Conservation (phyloP, 2,329 filamentous ascomycete species). For the Aspergillus fischeri region DNA sequence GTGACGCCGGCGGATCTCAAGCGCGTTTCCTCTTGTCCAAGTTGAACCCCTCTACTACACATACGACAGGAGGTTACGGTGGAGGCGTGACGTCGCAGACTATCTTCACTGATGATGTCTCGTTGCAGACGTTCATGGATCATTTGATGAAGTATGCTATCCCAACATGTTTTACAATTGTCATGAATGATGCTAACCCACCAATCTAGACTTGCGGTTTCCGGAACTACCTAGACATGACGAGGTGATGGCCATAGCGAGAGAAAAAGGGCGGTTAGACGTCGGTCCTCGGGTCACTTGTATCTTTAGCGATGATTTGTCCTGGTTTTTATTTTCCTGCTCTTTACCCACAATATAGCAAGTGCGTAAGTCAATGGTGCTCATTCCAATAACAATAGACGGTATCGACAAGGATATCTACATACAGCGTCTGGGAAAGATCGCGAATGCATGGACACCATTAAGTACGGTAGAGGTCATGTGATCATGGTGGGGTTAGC, state of each 20-base stretch:
- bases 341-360: constrained; percentile 27
- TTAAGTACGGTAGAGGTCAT: constrained; percentile 11
- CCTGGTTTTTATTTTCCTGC: constrained; percentile 14
- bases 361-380: constrained; percentile 18
- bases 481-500: constrained; percentile 16
- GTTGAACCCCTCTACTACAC: constrained; percentile 94
- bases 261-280: constrained; percentile 30
- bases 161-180: neutral
- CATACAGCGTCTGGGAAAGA: neutral
- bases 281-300: constrained; percentile 32
- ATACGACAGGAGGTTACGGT: constrained; percentile 88
- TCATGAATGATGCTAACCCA: constrained; percentile 22
- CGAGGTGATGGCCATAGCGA: constrained; percentile 29
- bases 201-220: constrained; percentile 44
- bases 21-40: constrained; percentile 96
- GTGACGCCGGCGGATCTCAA: constrained; percentile 96
- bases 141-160: constrained; percentile 91
- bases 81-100: constrained; percentile 89
- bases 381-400: neutral
- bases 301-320: constrained; percentile 41
- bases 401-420: neutral
- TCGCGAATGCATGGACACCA: constrained; percentile 1
- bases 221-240: constrained; percentile 45
- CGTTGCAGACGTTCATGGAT: constrained; percentile 98
- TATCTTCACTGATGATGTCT: constrained; percentile 98